Evolutionary conservation across 192 early-diverging fungal genomes (phyloP).

Genomic region (Rhizoclosmatium globosum): DNA sequence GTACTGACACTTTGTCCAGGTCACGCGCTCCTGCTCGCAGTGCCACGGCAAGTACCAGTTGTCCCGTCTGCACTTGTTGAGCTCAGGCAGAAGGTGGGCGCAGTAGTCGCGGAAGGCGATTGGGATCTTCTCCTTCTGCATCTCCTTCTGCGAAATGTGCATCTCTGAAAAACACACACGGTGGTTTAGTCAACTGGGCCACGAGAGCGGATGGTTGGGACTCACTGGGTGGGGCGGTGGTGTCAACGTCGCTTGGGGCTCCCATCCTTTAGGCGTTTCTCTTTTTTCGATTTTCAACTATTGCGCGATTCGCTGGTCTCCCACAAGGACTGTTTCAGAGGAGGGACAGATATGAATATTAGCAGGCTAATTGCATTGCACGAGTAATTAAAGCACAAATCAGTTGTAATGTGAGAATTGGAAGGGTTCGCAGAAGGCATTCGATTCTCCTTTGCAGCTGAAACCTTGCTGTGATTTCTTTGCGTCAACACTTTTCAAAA

Average conservation of each 20-base stretch:
- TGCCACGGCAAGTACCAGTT: conserved; percentile 93
- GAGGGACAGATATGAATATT: too few relatives aligned
- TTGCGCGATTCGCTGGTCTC: neutral
- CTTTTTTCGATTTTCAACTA: conserved; percentile 26
- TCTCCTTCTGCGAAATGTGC: conserved; percentile 87
- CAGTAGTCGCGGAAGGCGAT: conserved; percentile 94
- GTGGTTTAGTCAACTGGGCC: too few relatives aligned
- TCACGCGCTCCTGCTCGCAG: conserved; percentile 87
- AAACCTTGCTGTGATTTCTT: too few relatives aligned
- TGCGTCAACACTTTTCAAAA: too few relatives aligned
- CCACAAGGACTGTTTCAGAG: neutral
- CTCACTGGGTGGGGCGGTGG: conserved; percentile 19
- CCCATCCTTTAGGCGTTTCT: neutral
- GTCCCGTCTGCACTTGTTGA: conserved; percentile 91
- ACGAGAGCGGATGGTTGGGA: neutral
- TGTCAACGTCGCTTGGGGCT: neutral
- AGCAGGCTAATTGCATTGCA: too few relatives aligned
- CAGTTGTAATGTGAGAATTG: too few relatives aligned
- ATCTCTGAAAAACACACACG: conserved; percentile 61
- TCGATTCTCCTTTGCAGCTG: too few relatives aligned
- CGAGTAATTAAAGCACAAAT: too few relatives aligned
- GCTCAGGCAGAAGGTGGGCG: conserved; percentile 85
- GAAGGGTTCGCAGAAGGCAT: too few relatives aligned
- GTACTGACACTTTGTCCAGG: conserved; percentile 96
- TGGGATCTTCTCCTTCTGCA: conserved; percentile 84